Evolutionary conservation across 345 rosid genomes (phyloP).

Genomic region (Moricandia arvensis): DNA sequence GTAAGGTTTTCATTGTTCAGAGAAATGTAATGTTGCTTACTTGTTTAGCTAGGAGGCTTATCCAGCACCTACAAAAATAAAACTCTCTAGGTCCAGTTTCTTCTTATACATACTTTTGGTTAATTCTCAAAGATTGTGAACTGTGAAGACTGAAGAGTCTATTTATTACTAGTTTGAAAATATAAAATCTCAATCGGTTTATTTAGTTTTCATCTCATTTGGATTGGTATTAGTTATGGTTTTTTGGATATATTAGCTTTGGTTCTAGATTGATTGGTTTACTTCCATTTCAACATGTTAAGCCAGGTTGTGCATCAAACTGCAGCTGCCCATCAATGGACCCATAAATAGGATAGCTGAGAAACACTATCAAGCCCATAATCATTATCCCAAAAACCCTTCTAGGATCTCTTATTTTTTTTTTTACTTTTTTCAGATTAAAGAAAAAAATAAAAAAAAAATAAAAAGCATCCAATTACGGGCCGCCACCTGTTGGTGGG

Average conservation of each 20-base stretch:
- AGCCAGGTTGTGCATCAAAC: background rate
- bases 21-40: background rate
- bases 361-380: conserved; percentile 8
- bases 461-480: too few species aligned
- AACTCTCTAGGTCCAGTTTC: background rate
- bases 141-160: background rate
- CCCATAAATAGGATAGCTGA: background rate
- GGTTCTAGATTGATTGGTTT: background rate
- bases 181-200: background rate
- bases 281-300: background rate
- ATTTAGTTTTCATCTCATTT: too few species aligned
- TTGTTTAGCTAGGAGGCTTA: background rate
- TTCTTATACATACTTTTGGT: background rate
- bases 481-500: too few species aligned
- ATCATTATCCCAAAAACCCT: too few species aligned
- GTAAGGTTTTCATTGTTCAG: background rate
- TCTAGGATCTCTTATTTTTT: too few species aligned
- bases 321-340: background rate
- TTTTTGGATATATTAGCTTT: background rate
- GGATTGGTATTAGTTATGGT: background rate
- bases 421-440: too few species aligned
- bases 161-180: background rate
- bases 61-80: background rate
- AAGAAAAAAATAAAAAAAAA: too few species aligned
- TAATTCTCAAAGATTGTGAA: background rate